phyloP scores from a whole-genome alignment of 202 grass and related monocot genomes.

The Dendrocalamus latiflorus region DNA sequence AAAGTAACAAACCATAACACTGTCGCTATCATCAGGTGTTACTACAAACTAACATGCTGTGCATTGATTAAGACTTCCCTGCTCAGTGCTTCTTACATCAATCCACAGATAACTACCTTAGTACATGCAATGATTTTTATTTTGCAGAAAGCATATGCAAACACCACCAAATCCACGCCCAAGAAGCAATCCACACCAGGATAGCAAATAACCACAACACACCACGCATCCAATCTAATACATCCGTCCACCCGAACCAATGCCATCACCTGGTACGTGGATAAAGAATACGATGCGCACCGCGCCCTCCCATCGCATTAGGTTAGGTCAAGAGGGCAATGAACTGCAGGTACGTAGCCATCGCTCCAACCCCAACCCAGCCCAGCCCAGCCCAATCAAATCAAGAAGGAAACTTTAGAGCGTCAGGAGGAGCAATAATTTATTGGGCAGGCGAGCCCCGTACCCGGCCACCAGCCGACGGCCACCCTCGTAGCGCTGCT shows the following conservation, averaged over 20 bases:
- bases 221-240: background rate
- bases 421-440: too few relatives aligned
- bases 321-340: constrained; percentile 29
- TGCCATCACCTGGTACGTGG: background rate
- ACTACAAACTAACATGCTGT: background rate
- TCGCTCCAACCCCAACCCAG: constrained; percentile 3
- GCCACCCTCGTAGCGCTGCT: constrained; percentile 95
- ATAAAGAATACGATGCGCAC: constrained; percentile 15
- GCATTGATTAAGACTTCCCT: background rate
- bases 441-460: background rate
- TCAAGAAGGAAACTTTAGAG: background rate
- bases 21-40: constrained; percentile 32
- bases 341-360: constrained; percentile 4
- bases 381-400: constrained; percentile 22
- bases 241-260: background rate
- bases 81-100: background rate
- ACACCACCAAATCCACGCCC: background rate
- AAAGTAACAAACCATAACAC: background rate
- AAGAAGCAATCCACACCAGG: background rate
- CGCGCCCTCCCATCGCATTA: constrained; percentile 11
- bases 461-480: constrained; percentile 91
- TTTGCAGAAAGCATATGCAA: background rate
- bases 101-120: background rate
- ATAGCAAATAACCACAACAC: background rate
- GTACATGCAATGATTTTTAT: background rate